Evolutionary conservation across 306 rosid species (phyloP), one percentile per base, ranked within the genome.

Genomic region (Rosa persica): DNA sequence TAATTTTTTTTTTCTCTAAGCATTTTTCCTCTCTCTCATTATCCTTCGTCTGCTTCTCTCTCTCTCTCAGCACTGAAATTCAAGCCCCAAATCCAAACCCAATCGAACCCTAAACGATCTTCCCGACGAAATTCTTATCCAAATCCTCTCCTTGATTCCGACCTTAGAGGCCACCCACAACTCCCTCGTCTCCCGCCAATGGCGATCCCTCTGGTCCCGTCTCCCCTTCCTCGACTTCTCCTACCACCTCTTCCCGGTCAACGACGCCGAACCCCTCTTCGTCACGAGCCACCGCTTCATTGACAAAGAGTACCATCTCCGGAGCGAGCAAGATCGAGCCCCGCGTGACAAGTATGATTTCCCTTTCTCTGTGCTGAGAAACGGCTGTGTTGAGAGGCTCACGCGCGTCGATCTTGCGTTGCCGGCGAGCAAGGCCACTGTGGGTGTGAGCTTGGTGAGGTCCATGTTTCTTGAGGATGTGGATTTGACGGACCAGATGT

Each of bases 41-140:
- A n/a, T n/a, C n/a, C n/a, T n/a, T n/a, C n/a, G n/a, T n/a, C n/a
- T n/a, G n/a, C 30, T 27, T 27, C 30, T 27, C 30, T 27, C 30
- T 27, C 30, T 27, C 30, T 27, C 30, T 27, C 30, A 16, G 20
- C 5, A 49, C 8, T 17, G 58, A 6, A 52, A 52, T 5, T 19
- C 3, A 52, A 52, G 8, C 58, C 58, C 57, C 22, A 52, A 47
- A 13, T 47, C 17, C 17, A 47, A 47, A 13, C 52, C 52, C 52
- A 52, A 52, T 34, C 44, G 55, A 49, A 49, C 10, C 62, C 76
- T 70, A 17, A 46, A 12, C 66, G 66, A 73, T 3, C 76, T 73
- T 12, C 76, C 66, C 1, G 49, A n/a, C 19, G 76, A 73, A 17
- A 61, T 73, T 47, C 76, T 52, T n/a, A 43, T 39, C 67, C 51